Base-by-base conservation (phyloP, 2,329 filamentous ascomycete species). In the Nothophaeocryptopus gaeumannii region DNA sequence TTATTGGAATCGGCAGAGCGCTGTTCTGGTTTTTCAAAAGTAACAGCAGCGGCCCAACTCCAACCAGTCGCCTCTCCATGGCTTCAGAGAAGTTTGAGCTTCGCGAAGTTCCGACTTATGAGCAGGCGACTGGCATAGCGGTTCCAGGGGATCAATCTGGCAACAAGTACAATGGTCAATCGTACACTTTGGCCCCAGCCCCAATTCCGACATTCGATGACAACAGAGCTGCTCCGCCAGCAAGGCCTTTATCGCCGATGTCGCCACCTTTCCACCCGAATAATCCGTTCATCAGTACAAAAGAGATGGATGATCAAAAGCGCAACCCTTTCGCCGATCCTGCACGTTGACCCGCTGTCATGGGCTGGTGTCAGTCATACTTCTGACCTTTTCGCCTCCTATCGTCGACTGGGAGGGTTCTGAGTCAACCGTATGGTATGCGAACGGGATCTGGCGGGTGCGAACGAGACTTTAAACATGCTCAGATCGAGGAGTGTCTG, bases 1-100 rank as follows among this genome's bases (percentile, higher is more conserved):
- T 96, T 32, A 77, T 88, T 40, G 93, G 89, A 41, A 70, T 92
- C 47, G 70, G 82, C 40, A 82, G 89, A 51, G 84, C 85, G 26
- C 69, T 84, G 50, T 75, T 77, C 31, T 77, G 84, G 47, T 81
- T 87, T 72, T 73, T 75, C 46, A 73, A 74, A 26, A 78, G 78
- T 1, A 82, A 56, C 9, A 55, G 61, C 31, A 55, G 51, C 16
- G 48, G 36, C 16, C 51, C 50, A 33, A 48, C 46, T 34, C 38
- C 40, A 15, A 53, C 33, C 39, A 30, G 39, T 37, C 53, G 47
- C 26, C 45, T n/a, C 12, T 52, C 53, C 14, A 33, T 40, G 15
- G 37, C 40, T 13, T 36, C 45, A 14, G 53, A 59, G 29, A 57
- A 58, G 33, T 45, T 53, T 30, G 52, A 61, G 38, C 47, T 56